Conservation (phyloP, 192 early-diverging fungal genomes). For the Backusella sp. region DNA sequence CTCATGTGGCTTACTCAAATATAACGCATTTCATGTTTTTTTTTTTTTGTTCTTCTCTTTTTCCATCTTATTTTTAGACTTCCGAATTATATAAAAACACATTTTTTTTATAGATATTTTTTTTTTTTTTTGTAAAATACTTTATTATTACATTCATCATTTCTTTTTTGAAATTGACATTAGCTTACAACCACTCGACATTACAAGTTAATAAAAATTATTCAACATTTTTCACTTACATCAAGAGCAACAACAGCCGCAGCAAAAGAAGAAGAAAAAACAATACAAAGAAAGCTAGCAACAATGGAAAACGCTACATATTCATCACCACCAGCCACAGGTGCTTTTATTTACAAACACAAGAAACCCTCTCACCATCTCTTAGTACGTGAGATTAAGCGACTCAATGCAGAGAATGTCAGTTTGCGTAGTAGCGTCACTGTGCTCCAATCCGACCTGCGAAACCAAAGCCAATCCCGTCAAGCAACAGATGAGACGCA, state of each 20-base stretch:
- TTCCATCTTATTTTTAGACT: not conserved
- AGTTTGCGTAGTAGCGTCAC: slow-evolving; percentile 18
- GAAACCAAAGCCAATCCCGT: slow-evolving; percentile 20
- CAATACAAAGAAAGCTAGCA: not conserved
- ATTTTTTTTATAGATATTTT: not conserved
- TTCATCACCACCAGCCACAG: not conserved
- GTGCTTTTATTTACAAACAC: not conserved
- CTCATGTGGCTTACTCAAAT: not conserved
- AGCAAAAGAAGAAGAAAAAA: not conserved
- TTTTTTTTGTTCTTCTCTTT: not conserved
- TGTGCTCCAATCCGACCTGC: slow-evolving; percentile 26
- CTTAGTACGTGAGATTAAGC: slow-evolving; percentile 30
- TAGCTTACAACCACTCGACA: not conserved
- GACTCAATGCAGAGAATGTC: slow-evolving; percentile 30
- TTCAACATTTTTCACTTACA: not conserved
- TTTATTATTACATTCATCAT: not conserved
- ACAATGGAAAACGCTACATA: not conserved
- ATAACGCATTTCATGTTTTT: not conserved
- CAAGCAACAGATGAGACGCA: slow-evolving; percentile 26
- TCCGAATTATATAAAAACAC: no score
- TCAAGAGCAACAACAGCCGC: not conserved
- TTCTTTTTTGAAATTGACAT: not conserved
- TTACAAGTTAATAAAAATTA: not conserved
- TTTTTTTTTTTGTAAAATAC: not conserved
- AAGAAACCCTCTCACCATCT: slow-evolving; percentile 19